Base-by-base conservation (phyloP, 2,329 filamentous ascomycete genomes). In the Trichoderma citrinoviride region DNA sequence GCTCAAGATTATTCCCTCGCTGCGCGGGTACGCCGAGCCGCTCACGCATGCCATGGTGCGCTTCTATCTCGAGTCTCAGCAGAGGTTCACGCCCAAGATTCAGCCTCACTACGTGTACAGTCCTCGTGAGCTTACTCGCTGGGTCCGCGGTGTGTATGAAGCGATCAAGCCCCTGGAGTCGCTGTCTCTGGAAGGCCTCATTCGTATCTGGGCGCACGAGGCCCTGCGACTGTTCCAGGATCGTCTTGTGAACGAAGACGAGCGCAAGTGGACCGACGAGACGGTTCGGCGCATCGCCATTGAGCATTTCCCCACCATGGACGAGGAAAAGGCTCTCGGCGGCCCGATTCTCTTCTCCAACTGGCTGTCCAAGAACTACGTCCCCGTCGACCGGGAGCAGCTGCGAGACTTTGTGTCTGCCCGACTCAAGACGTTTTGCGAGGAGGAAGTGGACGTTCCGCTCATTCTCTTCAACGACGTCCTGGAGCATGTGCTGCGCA, bases 381-480 rank as follows among this genome's bases (percentile, higher is more conserved):
- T 98, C 12, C 95, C 95, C 7, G 95, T 99, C 44, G 93, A 97
- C 73, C 91, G 95, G 70, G 95, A 99, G 74, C 90, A 96, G 73
- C 83, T 99, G 43, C 89, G 96, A 71, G 95, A 98, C 70, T 99
- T 98, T 71, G 95, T 99, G 76, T 98, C 97, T 79, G 95, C 95
- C 58, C 89, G 95, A 74, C 86, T 99, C 66, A 94, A 91, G 82
- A 99, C 95, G 0, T 99, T 99, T 84, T 99, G 95, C 74, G 96
- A 99, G 75, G 95, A 99, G 82, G 96, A 99, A 76, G 93, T 99
- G 15, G 95, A 99, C 77, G 96, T 99, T 58, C 95, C 96, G 41
- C 86, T 99, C 56, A 96, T 99, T 68, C 82, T 99, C n/a, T 99
- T 99, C 83, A 98, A 99, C 75, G 95, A 99, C 77, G 95, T 99